Base-by-base conservation (phyloP, 2,329 filamentous ascomycete species). In the Fonsecaea monophora region DNA sequence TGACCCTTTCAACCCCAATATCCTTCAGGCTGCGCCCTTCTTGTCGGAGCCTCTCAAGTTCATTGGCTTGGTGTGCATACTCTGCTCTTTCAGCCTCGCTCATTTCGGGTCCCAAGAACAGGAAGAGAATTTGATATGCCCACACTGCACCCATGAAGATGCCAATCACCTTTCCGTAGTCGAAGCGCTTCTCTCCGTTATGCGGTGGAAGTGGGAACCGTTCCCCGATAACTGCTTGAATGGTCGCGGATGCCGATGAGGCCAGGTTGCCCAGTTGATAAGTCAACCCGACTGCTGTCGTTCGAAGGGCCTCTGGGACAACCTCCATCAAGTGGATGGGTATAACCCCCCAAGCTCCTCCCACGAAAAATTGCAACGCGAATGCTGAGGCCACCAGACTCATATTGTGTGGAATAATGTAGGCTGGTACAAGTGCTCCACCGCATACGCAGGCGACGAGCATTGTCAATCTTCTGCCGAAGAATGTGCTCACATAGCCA, bases 191-290 rank as follows among this genome's bases (percentile, higher is more conserved):
- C 3, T 72, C 73, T 18, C 76, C 77, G 42, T 75, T 72, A 3
- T 69, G 42, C 13, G 72, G 73, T 25, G 76, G 74, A 15, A 82
- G 70, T 3, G 79, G 79, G 65, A 78, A 82, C 13, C 76, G 68
- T 67, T 82, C 78, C 6, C 79, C 80, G 45, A 82, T 78, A 0
- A 76, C 77, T 1, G 78, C 76, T 62, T 82, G 77, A 64, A 82
- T 82, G 2, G 80, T 82, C 4, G 79, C 78, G 13, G 76, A 78
- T 5, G 80, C 78, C 6, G 77, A 79, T 0, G 79, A 79, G 8
- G 74, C 75, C 15, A 80, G 73, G 62, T 78, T 79, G 6, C 78
- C 78, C 40, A 81, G 73, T 69, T 80, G 77, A 65, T 80, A 80
- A 1, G 76, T 75, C 6, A 78, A 59, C 32, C 78, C 78, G 15